Evolutionary conservation across 768 basidiomycete genomes (phyloP), one percentile per base, ranked within the genome.

Genomic region (Suillus lakei): DNA sequence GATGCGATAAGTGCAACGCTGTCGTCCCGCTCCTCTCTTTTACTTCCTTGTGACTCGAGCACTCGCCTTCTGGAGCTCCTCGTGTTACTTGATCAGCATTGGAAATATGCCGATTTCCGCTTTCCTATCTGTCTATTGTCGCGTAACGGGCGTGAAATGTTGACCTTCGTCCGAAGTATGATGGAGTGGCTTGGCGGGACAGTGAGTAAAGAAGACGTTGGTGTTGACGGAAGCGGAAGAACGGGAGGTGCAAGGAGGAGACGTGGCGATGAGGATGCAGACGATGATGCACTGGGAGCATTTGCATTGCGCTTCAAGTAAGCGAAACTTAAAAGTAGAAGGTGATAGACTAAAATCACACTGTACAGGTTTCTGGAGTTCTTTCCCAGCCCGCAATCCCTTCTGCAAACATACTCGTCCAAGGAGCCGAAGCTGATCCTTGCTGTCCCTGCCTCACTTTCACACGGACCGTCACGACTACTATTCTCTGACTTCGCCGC

Each of bases 101-200:
- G 98, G 98, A 91, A 91, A 64, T 99, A 88, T 76, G 92, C 92
- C 0, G 87, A 88, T 51, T 86, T 91, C 59, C 86, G 86, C 74
- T 92, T 85, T 76, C 98, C 97, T 0, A 93, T 99, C 41, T 99
- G 97, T 75, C 85, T 99, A n/a, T 85, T 99, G 44, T 93, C 93
- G 56, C 86, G 91, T 39, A 96, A 95, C 7, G 95, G 91, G 3
- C 87, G 90, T 66, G 97, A 99, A 77, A 97, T 98, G 91, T 78
- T 98, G 41, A 91, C 92, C 1, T 95, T 96, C 72, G 93, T 98
- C 32, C 82, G 96, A 65, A 96, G 93, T 82, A 91, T 99, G 92
- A 97, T 98, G 87, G 98, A 99, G 75, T 99, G 96, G 95, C 88
- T 99, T 67, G 98, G 98, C 12, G 97, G 98, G 1, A 95, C 93